A percentile compares a stretch with the other conserved stretches of the same genome.
Conservation (phyloP, 148 eudicot species). For the Fagopyrum homotropicum region DNA sequence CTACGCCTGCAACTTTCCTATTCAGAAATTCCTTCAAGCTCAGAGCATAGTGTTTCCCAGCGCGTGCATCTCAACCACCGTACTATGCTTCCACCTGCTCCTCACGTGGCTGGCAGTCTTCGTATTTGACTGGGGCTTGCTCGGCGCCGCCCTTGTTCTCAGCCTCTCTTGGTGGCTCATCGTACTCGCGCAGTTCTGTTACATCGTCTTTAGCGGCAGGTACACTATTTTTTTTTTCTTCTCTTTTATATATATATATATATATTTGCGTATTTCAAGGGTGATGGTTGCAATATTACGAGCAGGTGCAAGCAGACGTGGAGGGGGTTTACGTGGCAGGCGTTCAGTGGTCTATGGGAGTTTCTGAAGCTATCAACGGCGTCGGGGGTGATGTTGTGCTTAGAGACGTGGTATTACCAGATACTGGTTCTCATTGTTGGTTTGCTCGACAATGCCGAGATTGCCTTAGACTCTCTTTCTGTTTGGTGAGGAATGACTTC, state of each 20-base stretch:
- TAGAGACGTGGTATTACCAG: conserved; percentile 50
- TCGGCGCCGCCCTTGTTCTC: conserved; percentile 39
- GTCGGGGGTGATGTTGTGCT: conserved; percentile 52
- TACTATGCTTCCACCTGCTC: conserved; percentile 25
- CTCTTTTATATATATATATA: too few relatives aligned
- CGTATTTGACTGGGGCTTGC: conserved; percentile 20
- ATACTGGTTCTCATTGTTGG: conserved; percentile 44
- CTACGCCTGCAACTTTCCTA: conserved; percentile 35
- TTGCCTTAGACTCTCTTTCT: conserved; percentile 46
- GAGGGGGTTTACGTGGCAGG: conserved; percentile 34
- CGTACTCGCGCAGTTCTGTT: conserved; percentile 23
- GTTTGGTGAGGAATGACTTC: conserved; percentile 27
- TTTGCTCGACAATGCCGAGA: conserved; percentile 31
- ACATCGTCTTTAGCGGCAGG: conserved; percentile 17
- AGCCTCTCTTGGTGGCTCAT: conserved; percentile 40
- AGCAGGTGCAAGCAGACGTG: conserved; percentile 34
- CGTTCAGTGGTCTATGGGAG: conserved; percentile 35
- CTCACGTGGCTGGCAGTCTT: conserved; percentile 28
- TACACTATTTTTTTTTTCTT: not conserved
- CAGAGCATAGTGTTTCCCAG: conserved; percentile 29
- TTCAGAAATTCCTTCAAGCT: conserved; percentile 36
- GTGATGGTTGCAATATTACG: too few relatives aligned
- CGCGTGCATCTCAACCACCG: conserved; percentile 19
- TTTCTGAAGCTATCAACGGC: conserved; percentile 35
- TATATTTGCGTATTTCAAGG: too few relatives aligned